Conservation (phyloP, 2,329 filamentous ascomycete species). For the Fusarium tuaranense region DNA sequence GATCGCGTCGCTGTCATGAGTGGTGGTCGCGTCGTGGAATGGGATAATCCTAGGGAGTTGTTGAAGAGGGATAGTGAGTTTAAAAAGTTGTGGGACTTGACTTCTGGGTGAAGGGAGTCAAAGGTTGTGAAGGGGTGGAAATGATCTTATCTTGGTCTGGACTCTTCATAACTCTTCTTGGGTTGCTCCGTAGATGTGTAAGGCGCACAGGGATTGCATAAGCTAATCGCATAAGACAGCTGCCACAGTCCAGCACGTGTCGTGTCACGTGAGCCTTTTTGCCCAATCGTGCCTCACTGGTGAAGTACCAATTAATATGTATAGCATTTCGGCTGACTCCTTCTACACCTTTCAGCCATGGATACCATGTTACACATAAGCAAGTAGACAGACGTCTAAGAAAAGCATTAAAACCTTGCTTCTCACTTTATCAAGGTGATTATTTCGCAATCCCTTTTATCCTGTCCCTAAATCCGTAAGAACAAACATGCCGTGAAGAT, state of each 20-base stretch:
- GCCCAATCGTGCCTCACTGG: too few relatives aligned
- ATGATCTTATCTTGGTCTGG: background rate
- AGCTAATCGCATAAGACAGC: background rate
- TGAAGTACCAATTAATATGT: too few relatives aligned
- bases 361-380: background rate
- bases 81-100: slow-evolving; percentile 22
- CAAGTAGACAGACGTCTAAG: background rate
- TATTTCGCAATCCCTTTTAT: background rate
- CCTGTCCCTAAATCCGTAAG: background rate
- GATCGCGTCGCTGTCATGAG: slow-evolving; percentile 26
- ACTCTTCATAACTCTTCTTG: background rate
- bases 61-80: slow-evolving; percentile 22
- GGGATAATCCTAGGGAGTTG: slow-evolving; percentile 21
- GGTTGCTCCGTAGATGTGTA: background rate
- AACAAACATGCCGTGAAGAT: background rate
- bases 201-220: background rate
- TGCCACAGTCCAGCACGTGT: background rate
- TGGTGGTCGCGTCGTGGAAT: slow-evolving; percentile 20
- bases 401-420: background rate
- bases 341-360: background rate
- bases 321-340: background rate
- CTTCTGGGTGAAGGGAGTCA: background rate
- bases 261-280: background rate
- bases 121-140: background rate
- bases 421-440: background rate